Evolutionary conservation across 306 rosid species (phyloP).

Genomic region (Gleditsia sinensis): DNA sequence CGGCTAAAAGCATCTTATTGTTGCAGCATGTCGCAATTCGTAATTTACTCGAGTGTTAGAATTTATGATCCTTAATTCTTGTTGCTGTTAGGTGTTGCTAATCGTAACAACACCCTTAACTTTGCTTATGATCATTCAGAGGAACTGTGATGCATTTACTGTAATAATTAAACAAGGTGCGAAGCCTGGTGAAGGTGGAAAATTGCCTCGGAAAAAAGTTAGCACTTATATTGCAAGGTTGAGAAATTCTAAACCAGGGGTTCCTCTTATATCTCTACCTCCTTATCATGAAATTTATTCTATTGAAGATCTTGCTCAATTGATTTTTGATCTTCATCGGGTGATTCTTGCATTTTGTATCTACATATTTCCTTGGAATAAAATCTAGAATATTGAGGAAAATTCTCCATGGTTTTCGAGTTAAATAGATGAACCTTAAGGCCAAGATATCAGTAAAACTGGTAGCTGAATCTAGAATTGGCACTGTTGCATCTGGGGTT

Average conservation of each 20-base stretch:
- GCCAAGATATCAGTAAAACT: conserved; percentile 96
- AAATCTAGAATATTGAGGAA: conserved; percentile 28
- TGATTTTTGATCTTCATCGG: conserved; percentile 99
- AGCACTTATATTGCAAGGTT: conserved; percentile 97
- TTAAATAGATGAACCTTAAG: conserved; percentile 84
- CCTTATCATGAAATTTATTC: conserved; percentile 99
- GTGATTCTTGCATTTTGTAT: conserved; percentile 47
- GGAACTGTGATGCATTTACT: conserved; percentile 1
- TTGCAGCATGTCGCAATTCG: no score
- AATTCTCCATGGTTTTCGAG: conserved; percentile 31
- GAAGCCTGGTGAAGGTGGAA: conserved; percentile 99
- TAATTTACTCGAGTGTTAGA: no score
- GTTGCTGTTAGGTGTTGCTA: no score
- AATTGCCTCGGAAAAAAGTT: conserved; percentile 97
- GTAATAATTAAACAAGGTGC: conserved; percentile 69
- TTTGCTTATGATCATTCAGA: background rate
- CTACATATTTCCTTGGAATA: conserved; percentile 24
- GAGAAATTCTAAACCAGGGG: conserved; percentile 99
- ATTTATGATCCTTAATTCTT: no score
- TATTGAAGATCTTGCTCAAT: conserved; percentile 97
- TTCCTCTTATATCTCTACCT: conserved; percentile 99
- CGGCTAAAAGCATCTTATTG: no score
- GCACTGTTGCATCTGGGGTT: conserved; percentile 99
- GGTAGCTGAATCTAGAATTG: conserved; percentile 86
- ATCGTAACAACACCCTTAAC: background rate